A percentile compares a stretch with the other conserved stretches of the same genome.
Evolutionary conservation across 176 grass and related monocot species (phyloP).

Genomic region (Aegilops bicornis): DNA sequence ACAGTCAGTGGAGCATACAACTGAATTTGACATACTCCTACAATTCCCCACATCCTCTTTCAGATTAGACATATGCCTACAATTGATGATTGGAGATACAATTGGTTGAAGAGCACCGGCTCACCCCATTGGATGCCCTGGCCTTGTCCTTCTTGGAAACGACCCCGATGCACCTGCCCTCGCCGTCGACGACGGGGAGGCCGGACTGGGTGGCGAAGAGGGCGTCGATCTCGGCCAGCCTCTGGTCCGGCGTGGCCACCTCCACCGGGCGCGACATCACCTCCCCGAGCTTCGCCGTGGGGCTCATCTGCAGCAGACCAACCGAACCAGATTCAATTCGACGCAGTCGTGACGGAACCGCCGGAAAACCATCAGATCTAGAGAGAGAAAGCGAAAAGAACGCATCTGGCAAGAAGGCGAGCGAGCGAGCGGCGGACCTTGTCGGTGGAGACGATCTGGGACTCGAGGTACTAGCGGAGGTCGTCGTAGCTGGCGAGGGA

Average conservation of each 20-base stretch:
- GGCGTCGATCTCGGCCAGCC: conserved; percentile 6
- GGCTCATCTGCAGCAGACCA: conserved; percentile 23
- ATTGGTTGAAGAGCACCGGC: neutral
- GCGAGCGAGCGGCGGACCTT: neutral
- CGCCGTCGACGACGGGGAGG: conserved; percentile 55
- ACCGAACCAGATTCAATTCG: neutral
- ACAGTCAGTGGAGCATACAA: neutral
- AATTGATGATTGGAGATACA: neutral
- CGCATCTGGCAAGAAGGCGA: too few species aligned
- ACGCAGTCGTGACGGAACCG: neutral
- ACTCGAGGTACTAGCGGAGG: neutral
- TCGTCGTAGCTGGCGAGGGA: conserved; percentile 23
- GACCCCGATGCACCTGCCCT: conserved; percentile 64
- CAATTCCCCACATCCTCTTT: neutral
- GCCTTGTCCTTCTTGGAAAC: conserved; percentile 68
- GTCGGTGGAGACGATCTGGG: neutral
- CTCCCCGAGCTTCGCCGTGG: conserved; percentile 43
- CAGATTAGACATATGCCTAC: too few species aligned
- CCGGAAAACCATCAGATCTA: neutral
- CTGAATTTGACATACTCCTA: neutral
- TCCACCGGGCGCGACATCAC: conserved; percentile 68
- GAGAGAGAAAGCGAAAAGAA: rapidly evolving
- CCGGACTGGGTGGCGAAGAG: conserved; percentile 61
- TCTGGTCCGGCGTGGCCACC: conserved; percentile 38
- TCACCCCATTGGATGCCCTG: conserved; percentile 52